Evolutionary conservation across 2,329 filamentous ascomycete genomes (phyloP), one percentile per base, ranked within the genome.

Genomic region (Ophiostoma sp.): DNA sequence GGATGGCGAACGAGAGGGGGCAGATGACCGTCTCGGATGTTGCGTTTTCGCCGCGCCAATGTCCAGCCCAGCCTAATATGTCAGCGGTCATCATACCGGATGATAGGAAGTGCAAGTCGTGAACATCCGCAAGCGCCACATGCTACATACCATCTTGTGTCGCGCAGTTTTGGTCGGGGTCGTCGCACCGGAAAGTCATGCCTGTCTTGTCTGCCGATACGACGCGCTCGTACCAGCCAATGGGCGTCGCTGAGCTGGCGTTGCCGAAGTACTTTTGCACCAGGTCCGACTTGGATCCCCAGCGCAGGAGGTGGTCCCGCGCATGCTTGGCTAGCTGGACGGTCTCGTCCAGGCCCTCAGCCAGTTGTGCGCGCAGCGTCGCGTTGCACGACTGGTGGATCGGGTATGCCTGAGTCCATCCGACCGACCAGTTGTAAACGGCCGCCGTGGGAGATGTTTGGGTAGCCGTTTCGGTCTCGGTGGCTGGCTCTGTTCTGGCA

Each of bases 191-290:
- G 58, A 62, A 62, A 5, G 38, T 38, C 36, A 62, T 41, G 36
- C 36, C 58, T 5, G 36, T 41, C 36, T 41, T 38, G 58, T 62
- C 58, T 62, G 58, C 58, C 36, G 36, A 38, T 5, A 62, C 38
- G 36, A 62, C 58, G 12, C 58, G 58, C 36, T 62, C 58, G 12
- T 62, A 62, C 58, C 58, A 62, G 12, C 58, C 58, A 14, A 62
- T 62, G 1, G 58, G 58, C 36, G 58, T 62, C n/a, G 58, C 9
- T 41, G 58, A 38, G 36, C 36, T 62, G 36, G 58, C 38, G 9
- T 62, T 62, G 36, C 58, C 58, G 40, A 62, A 62, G 58, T 62
- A 62, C 58, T 62, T 62, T n/a, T 62, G 58, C 58, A 40, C 58
- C 27, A 62, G 5, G 27, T 38, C 36, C 58, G 58, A 62, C 36